A percentile compares a stretch with the other conserved stretches of the same genome.
Evolutionary conservation across 2,329 filamentous ascomycete genomes (phyloP).

Genomic region (Claviceps africana): DNA sequence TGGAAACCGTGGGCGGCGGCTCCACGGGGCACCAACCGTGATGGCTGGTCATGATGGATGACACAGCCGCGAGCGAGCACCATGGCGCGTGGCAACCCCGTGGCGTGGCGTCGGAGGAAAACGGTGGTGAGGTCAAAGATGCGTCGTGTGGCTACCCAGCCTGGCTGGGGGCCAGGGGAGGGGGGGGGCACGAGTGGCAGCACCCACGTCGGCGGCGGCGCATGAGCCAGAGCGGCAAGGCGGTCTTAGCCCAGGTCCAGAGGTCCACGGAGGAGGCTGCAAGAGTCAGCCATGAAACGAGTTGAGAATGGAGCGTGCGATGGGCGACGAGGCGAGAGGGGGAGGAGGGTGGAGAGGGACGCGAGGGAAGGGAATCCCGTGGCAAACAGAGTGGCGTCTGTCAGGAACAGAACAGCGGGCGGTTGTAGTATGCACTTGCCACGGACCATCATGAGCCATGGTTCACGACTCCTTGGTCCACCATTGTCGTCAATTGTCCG

Average conservation of each 20-base stretch:
- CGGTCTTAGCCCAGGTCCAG: slow-evolving; percentile 1
- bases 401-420: too few species aligned
- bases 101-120: neutral
- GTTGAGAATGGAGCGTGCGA: neutral
- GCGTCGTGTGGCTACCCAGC: neutral
- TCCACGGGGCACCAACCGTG: neutral
- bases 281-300: neutral
- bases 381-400: too few species aligned
- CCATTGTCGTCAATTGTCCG: neutral
- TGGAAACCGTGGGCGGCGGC: neutral
- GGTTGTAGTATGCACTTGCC: too few species aligned
- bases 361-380: too few species aligned
- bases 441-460: neutral
- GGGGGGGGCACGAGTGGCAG: too few species aligned
- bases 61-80: neutral
- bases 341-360: too few species aligned
- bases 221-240: neutral
- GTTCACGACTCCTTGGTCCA: too few species aligned
- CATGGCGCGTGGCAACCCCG: neutral
- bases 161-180: too few species aligned
- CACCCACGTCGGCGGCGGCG: neutral
- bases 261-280: neutral
- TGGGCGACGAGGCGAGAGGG: too few species aligned
- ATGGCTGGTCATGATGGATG: too few species aligned
- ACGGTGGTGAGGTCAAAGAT: slow-evolving; percentile 1